phyloP scores from a whole-genome alignment of 2,329 filamentous ascomycete genomes.

The Penicillium sp. region DNA sequence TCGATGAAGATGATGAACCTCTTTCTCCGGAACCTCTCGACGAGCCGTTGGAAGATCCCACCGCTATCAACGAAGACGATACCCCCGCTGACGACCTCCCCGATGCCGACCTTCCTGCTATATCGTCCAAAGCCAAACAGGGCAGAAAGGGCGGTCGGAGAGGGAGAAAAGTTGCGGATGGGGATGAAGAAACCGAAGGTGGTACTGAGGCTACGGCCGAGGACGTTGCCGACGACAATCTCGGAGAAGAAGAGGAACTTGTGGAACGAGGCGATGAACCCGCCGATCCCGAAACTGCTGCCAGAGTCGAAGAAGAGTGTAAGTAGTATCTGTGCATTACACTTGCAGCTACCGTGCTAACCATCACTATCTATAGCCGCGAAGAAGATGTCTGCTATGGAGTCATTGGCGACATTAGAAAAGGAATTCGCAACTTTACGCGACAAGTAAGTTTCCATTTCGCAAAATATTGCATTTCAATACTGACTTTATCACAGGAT shows the following conservation, averaged over 20 bases:
- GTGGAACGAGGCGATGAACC: conserved; percentile 48
- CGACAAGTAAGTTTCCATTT: conserved; percentile 48
- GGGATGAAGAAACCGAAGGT: conserved; percentile 37
- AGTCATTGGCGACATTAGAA: conserved; percentile 76
- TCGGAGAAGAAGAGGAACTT: conserved; percentile 51
- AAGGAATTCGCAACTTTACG: conserved; percentile 84
- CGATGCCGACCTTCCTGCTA: conserved; percentile 30
- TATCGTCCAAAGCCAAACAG: conserved; percentile 39
- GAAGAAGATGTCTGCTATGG: conserved; percentile 75
- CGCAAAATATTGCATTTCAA: not conserved
- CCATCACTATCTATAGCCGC: conserved; percentile 57
- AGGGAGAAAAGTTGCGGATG: conserved; percentile 42
- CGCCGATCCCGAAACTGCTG: conserved; percentile 44
- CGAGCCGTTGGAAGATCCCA: conserved; percentile 27
- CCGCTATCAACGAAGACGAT: conserved; percentile 31
- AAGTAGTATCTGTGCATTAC: conserved; percentile 25
- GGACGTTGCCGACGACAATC: conserved; percentile 46
- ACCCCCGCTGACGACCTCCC: conserved; percentile 33
- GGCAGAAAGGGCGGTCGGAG: conserved; percentile 49
- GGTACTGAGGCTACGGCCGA: conserved; percentile 42
- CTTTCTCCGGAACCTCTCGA: conserved; percentile 34
- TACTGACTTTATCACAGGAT: conserved; percentile 55
- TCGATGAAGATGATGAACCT: conserved; percentile 30
- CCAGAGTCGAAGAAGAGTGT: conserved; percentile 55
- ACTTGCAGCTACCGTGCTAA: not conserved